Conservation (phyloP, 768 basidiomycete genomes). For the Boletus bicolor region DNA sequence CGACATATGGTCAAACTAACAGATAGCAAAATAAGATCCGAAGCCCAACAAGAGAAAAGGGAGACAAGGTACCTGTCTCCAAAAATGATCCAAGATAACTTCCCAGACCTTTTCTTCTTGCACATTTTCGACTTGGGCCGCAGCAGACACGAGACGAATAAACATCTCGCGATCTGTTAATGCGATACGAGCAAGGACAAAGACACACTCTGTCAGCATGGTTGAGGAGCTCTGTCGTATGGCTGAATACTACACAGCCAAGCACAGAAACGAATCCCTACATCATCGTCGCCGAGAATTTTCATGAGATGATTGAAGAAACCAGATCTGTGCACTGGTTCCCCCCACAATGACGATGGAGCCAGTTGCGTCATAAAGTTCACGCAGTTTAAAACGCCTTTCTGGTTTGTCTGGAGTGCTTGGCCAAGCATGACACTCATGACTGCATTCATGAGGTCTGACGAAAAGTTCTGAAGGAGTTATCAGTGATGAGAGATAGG, state of each 20-base stretch:
- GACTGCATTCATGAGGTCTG: slow-evolving; percentile 58
- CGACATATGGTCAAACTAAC: slow-evolving; percentile 87
- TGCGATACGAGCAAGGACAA: slow-evolving; percentile 70
- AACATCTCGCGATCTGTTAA: slow-evolving; percentile 67
- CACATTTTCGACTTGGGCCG: slow-evolving; percentile 45
- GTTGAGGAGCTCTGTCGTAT: slow-evolving; percentile 27
- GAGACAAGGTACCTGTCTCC: slow-evolving; percentile 59
- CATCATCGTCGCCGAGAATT: slow-evolving; percentile 64
- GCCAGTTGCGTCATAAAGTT: slow-evolving; percentile 61
- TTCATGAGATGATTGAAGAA: slow-evolving; percentile 64
- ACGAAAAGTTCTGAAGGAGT: slow-evolving; percentile 44
- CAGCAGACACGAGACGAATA: slow-evolving; percentile 63
- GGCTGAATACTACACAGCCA: slow-evolving; percentile 8
- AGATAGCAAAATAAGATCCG: background rate
- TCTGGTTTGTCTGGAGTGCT: slow-evolving; percentile 52
- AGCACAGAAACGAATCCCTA: slow-evolving; percentile 27
- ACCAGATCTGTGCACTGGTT: slow-evolving; percentile 68
- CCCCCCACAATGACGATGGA: slow-evolving; percentile 66
- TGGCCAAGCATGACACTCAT: slow-evolving; percentile 48
- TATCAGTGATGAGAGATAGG: background rate
- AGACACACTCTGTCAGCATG: slow-evolving; percentile 64
- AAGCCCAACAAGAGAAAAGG: background rate
- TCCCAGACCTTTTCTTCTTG: slow-evolving; percentile 60
- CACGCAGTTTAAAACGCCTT: slow-evolving; percentile 58
- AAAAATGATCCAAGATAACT: slow-evolving; percentile 73